Percentiles rank a stretch among this genome's conserved stretches.
phyloP scores from a whole-genome alignment of 768 basidiomycete genomes.

The Russula compacta region DNA sequence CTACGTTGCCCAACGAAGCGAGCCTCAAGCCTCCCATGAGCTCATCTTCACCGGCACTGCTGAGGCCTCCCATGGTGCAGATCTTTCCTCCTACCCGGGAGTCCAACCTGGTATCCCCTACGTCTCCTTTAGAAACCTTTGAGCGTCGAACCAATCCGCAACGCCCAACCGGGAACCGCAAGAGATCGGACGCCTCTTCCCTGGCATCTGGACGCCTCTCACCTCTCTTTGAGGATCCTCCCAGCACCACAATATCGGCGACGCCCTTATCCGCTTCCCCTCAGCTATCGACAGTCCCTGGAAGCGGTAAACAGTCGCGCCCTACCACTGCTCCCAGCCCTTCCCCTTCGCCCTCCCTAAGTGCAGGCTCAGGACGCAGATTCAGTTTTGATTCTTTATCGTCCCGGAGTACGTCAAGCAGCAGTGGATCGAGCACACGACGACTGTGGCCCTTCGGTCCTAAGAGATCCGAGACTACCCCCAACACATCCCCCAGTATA shows the following conservation, averaged over 20 bases:
- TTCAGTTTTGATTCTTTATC: not conserved
- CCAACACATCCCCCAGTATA: not conserved
- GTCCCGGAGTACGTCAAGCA: not conserved
- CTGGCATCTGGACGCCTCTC: not conserved
- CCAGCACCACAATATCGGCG: not conserved
- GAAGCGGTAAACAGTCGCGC: not conserved
- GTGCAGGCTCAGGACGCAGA: not conserved
- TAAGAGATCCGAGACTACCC: not conserved
- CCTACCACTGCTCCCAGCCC: not conserved
- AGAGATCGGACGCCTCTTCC: not conserved
- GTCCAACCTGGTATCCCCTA: not conserved
- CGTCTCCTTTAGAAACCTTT: not conserved
- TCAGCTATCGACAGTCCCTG: not conserved
- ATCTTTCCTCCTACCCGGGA: not conserved
- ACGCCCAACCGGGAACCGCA: not conserved
- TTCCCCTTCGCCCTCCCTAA: not conserved
- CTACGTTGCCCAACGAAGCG: not conserved
- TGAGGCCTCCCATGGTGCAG: not conserved
- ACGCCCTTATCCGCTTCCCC: not conserved
- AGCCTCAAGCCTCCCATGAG: not conserved
- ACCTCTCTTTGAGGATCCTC: not conserved
- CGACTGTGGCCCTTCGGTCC: not conserved
- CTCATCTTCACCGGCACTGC: not conserved
- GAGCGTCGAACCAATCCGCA: not conserved
- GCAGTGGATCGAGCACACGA: not conserved